Base-by-base conservation (phyloP, 805 yeast species). In the Vanderwaltozyma polyspora region DNA sequence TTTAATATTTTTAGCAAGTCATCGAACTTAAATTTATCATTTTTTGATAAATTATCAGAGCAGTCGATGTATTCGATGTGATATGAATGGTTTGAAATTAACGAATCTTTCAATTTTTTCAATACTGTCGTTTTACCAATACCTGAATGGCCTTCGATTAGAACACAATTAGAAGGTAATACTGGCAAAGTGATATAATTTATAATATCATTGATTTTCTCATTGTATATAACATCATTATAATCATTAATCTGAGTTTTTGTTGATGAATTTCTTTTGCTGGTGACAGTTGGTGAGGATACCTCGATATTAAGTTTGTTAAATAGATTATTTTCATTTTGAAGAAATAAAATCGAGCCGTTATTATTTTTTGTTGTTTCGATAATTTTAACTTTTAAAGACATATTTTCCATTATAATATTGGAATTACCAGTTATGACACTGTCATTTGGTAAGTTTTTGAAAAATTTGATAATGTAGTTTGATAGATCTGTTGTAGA, bases 91-190 rank as follows among this genome's bases (percentile, higher is more conserved):
- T 3, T 15, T 26, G 36, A 16, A 3, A 59, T 51, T 25, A 44
- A 19, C 3, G 59, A 50, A 1, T 52, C 33, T 7, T 49, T 39
- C 6, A 81, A 48, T 18, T 66, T 60, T 3, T 64, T 55, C 12
- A 76, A 48, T 2, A 79, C 40, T 2, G 74, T 57, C 0, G 91
- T 63, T 52, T 89, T 89, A 0, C 97, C 97, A 40, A 84, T 70
- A 0, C 95, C 96, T 1, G 82, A 63, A 16, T 76, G 59, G 0
- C 96, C 97, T 44, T 74, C 68, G 0, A 87, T 48, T 35, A 85
- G 58, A 0, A 75, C 61, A 2, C 89, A 83, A 6, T 6, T 57
- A 4, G 57, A 43, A 9, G 53, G 42, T 9, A 39, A 21, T 3
- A 49, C 19, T 3, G 55, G 55, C 7, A 37, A 32, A 2, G 43